Evolutionary conservation across 306 rosid genomes (phyloP).

Genomic region (Abrus precatorius): DNA sequence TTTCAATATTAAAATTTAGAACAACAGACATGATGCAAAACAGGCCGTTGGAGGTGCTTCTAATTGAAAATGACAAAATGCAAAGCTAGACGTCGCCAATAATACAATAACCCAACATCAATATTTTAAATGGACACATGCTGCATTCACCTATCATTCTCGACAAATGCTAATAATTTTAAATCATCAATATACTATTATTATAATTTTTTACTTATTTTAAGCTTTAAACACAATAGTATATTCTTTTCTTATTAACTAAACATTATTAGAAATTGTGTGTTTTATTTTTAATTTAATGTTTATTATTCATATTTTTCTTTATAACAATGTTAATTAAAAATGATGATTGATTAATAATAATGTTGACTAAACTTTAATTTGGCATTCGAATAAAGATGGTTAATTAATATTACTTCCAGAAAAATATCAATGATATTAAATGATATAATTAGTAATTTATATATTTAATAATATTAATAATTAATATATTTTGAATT

Average conservation of each 20-base stretch:
- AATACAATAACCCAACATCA: background rate
- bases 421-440: no score
- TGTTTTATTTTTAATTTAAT: no score
- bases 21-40: background rate
- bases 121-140: background rate
- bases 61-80: constrained; percentile 4
- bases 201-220: background rate
- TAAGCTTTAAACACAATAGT: background rate
- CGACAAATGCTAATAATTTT: no score
- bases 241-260: background rate
- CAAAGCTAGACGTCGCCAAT: background rate
- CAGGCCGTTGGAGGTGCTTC: background rate
- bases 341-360: background rate
- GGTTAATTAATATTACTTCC: background rate
- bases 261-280: no score
- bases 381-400: background rate
- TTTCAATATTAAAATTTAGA: no score
- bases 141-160: no score
- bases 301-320: no score
- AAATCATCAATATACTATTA: no score
- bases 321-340: background rate
- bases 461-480: no score
- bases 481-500: no score
- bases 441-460: no score
- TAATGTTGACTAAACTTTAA: background rate